Percentiles rank a stretch among this genome's conserved stretches.
Conservation (phyloP, 768 basidiomycete species). For the Tephrocybe sp. region DNA sequence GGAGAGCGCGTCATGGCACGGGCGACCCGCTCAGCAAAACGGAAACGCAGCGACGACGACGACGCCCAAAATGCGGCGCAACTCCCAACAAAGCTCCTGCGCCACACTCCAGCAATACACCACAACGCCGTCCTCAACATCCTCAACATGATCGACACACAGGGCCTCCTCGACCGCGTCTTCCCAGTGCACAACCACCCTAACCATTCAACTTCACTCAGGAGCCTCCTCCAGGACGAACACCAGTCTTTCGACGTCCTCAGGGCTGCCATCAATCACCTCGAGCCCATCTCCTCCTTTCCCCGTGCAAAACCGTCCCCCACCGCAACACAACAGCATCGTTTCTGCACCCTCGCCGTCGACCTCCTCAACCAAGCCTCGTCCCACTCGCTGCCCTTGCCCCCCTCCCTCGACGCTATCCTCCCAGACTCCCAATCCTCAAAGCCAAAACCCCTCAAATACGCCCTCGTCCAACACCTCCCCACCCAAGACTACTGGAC, state of each 20-base stretch:
- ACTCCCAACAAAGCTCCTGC: conserved; percentile 47
- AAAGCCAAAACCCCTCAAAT: conserved; percentile 41
- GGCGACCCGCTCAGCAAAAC: conserved; percentile 69
- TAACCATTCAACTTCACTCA: conserved; percentile 46
- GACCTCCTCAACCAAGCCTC: conserved; percentile 74
- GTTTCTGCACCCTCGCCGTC: conserved; percentile 71
- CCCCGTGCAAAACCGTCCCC: conserved; percentile 62
- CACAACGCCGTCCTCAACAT: conserved; percentile 56
- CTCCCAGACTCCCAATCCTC: conserved; percentile 25
- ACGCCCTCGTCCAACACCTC: conserved; percentile 77
- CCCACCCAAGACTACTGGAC: conserved; percentile 80
- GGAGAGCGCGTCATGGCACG: conserved; percentile 54
- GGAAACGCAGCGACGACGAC: conserved; percentile 54
- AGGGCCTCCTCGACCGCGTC: conserved; percentile 78
- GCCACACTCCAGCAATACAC: conserved; percentile 36
- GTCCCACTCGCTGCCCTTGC: conserved; percentile 39
- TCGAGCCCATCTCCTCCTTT: conserved; percentile 66
- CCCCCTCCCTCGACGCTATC: conserved; percentile 45
- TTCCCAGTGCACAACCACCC: conserved; percentile 52
- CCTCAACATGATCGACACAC: conserved; percentile 64
- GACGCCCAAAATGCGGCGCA: conserved; percentile 30
- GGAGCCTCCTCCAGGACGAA: conserved; percentile 49
- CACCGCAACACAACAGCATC: conserved; percentile 65
- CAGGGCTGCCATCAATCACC: conserved; percentile 62
- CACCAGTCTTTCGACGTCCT: conserved; percentile 46